These are phyloP conservation scores for Rhazya stricta DNA, from an alignment of 257 asterid species.

Conservation along the genomic window DNA sequence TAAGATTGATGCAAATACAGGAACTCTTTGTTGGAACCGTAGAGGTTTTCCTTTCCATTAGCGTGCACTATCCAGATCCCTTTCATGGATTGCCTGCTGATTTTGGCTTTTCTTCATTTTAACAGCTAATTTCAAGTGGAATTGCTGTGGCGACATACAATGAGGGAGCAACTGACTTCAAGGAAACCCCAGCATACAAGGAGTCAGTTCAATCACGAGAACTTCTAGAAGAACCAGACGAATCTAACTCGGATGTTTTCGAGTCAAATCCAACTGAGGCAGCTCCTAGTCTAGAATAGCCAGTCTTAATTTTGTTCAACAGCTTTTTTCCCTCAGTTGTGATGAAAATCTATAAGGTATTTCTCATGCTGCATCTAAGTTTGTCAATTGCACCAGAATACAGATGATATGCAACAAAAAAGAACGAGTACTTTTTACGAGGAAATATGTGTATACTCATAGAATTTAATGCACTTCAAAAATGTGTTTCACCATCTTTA, in stretches of 20 bases:
- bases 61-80: neutral
- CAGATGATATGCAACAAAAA: conserved; percentile 13
- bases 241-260: conserved; percentile 65
- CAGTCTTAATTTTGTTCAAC: neutral
- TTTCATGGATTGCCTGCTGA: neutral
- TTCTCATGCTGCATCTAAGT: conserved; percentile 8
- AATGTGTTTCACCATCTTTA: neutral
- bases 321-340: neutral
- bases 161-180: conserved; percentile 91
- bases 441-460: neutral
- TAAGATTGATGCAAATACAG: neutral
- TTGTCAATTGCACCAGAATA: conserved; percentile 8
- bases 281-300: conserved; percentile 79
- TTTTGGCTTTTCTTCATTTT: neutral
- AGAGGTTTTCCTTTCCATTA: neutral
- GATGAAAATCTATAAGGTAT: conserved; percentile 6
- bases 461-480: too few species aligned
- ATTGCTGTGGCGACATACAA: conserved; percentile 77
- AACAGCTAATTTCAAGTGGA: conserved; percentile 64
- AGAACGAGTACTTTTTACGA: neutral
- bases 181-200: conserved; percentile 76
- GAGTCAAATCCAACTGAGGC: conserved; percentile 94
- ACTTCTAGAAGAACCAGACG: conserved; percentile 77
- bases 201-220: conserved; percentile 75
- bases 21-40: neutral